Evolutionary conservation across 1,284 basidiomycete genomes (phyloP).

Genomic region (Trametes sp.): DNA sequence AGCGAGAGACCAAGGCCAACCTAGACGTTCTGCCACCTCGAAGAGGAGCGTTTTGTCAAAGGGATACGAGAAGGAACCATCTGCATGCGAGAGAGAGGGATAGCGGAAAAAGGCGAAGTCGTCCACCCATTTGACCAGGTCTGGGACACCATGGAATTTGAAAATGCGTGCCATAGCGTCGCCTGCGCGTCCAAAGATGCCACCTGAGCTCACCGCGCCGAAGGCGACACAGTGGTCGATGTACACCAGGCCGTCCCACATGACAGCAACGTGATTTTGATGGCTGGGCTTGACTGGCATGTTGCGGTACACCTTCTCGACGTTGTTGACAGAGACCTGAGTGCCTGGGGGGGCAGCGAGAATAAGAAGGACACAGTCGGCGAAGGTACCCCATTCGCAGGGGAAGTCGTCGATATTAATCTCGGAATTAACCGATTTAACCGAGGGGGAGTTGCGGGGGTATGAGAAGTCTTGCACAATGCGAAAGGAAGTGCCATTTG

Average conservation of each 20-base stretch:
- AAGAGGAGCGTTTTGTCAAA: too few relatives aligned
- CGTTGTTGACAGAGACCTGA: slow-evolving; percentile 46
- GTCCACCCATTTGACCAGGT: too few relatives aligned
- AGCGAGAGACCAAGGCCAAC: background rate
- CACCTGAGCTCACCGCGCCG: too few relatives aligned
- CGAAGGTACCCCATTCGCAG: slow-evolving; percentile 47
- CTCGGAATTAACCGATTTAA: slow-evolving; percentile 39
- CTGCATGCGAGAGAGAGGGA: too few relatives aligned
- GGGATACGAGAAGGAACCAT: too few relatives aligned
- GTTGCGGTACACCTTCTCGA: slow-evolving; percentile 46
- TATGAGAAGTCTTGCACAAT: slow-evolving; percentile 49
- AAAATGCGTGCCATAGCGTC: too few relatives aligned
- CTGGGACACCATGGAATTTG: too few relatives aligned
- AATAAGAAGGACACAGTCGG: slow-evolving; percentile 29
- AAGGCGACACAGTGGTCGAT: too few relatives aligned
- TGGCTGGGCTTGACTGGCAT: slow-evolving; percentile 45
- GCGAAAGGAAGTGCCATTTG: slow-evolving; percentile 36
- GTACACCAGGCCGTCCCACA: slow-evolving; percentile 41
- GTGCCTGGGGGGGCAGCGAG: slow-evolving; percentile 39
- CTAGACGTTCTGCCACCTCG: background rate
- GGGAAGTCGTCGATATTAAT: slow-evolving; percentile 44
- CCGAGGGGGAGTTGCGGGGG: slow-evolving; percentile 35
- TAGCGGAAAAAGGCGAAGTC: too few relatives aligned
- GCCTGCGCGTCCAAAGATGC: too few relatives aligned
- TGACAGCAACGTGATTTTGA: slow-evolving; percentile 41